phyloP scores from a whole-genome alignment of 2,329 filamentous ascomycete genomes.

The Ophiostoma ips region DNA sequence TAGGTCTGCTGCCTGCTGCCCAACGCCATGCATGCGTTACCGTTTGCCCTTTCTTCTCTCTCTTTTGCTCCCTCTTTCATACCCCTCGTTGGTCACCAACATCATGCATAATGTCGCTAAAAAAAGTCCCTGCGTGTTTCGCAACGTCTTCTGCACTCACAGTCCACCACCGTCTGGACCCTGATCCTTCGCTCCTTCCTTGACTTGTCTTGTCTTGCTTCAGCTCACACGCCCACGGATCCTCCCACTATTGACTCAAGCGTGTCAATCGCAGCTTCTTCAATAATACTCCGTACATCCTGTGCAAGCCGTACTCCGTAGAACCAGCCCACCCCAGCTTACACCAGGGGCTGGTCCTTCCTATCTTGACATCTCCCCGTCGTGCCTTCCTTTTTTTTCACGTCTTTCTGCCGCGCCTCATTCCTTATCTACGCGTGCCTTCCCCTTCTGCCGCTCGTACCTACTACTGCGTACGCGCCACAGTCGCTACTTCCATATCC shows the following conservation, averaged over 20 bases:
- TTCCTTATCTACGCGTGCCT: slow-evolving; percentile 4
- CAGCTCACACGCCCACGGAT: neutral
- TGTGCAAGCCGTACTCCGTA: too few species aligned
- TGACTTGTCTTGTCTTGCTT: neutral
- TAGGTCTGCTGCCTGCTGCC: too few species aligned
- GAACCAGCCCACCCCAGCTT: too few species aligned
- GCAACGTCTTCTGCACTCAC: too few species aligned
- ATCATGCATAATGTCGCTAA: too few species aligned
- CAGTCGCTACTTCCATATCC: slow-evolving; percentile 6
- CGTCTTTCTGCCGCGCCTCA: neutral
- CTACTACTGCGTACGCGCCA: neutral
- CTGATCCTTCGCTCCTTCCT: neutral
- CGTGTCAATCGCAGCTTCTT: too few species aligned
- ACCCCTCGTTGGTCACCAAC: too few species aligned
- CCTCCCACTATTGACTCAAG: neutral
- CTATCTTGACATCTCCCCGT: neutral
- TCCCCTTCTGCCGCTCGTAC: slow-evolving; percentile 2
- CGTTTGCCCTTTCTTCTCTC: neutral
- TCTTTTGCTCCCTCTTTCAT: too few species aligned
- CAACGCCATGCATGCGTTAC: neutral
- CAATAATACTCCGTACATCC: too few species aligned
- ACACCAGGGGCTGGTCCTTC: neutral
- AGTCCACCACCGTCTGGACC: neutral
- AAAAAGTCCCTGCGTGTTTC: too few species aligned
- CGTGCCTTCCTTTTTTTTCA: neutral